These are phyloP conservation scores for Clavariopsis aquatica DNA, from an alignment of 495 filamentous ascomycete genomes.

Conservation along the genomic window DNA sequence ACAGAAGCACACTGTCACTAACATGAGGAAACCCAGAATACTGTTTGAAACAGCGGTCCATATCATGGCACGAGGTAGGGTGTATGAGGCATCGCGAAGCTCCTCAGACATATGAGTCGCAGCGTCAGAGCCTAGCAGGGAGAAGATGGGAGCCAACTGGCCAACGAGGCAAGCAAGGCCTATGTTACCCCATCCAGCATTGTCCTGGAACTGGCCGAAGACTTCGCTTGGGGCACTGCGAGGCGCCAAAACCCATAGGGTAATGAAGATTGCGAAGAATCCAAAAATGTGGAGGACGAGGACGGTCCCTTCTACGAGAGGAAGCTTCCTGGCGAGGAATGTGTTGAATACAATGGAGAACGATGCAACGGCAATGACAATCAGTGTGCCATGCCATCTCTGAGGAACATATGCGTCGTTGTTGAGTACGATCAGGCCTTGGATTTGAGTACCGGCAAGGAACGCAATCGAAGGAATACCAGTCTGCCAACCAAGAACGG, in stretches of 20 bases:
- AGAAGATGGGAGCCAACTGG: slow-evolving; percentile 35
- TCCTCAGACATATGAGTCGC: slow-evolving; percentile 43
- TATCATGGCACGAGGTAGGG: slow-evolving; percentile 38
- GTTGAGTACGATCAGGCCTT: slow-evolving; percentile 50
- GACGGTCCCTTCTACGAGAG: slow-evolving; percentile 41
- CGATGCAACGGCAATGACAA: slow-evolving; percentile 36
- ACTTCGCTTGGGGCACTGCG: slow-evolving; percentile 32
- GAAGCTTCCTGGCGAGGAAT: slow-evolving; percentile 38
- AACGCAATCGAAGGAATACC: slow-evolving; percentile 42
- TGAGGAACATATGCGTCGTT: slow-evolving; percentile 31
- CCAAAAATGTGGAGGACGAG: slow-evolving; percentile 41
- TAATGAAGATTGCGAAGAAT: slow-evolving; percentile 44
- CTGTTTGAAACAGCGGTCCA: slow-evolving; percentile 32
- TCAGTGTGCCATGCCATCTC: slow-evolving; percentile 41
- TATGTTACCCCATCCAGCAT: slow-evolving; percentile 41
- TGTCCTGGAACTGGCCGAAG: slow-evolving; percentile 39
- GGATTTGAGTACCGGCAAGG: slow-evolving; percentile 49
- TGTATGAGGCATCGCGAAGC: slow-evolving; percentile 35
- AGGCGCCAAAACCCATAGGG: slow-evolving; percentile 40
- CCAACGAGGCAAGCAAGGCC: slow-evolving; percentile 42
- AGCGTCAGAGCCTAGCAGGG: slow-evolving; percentile 40
- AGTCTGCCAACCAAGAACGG: slow-evolving; percentile 46
- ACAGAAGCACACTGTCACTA: slow-evolving; percentile 40
- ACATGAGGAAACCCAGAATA: slow-evolving; percentile 36
- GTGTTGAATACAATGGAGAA: slow-evolving; percentile 43